These are phyloP conservation scores for Falciphora oryzae DNA, from an alignment of 2,329 filamentous ascomycete genomes.

Conservation along the genomic window DNA sequence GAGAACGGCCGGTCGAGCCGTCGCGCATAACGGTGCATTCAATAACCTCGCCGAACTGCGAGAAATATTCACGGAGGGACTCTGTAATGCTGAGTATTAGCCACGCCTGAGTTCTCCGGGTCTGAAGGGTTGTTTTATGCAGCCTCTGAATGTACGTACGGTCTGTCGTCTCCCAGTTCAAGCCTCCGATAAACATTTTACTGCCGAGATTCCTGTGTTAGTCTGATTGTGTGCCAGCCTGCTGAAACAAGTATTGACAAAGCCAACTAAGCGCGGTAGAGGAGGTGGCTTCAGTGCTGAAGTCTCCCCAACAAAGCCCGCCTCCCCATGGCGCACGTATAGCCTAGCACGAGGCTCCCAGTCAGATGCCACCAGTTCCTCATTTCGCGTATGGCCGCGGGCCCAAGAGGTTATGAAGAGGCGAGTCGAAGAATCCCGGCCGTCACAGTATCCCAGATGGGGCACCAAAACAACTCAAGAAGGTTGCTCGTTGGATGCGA, in stretches of 20 bases:
- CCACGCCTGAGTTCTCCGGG: background rate
- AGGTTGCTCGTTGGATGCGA: background rate
- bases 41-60: slow-evolving; percentile 92
- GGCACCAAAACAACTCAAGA: background rate
- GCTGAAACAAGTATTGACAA: background rate
- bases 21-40: slow-evolving; percentile 99
- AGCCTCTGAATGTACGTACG: slow-evolving; percentile 53
- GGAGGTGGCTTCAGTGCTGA: background rate
- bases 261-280: background rate
- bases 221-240: slow-evolving; percentile 7
- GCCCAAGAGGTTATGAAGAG: background rate
- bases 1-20: slow-evolving; percentile 83
- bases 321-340: background rate
- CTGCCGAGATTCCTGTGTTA: slow-evolving; percentile 43
- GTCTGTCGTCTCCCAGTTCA: slow-evolving; percentile 99
- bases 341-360: background rate
- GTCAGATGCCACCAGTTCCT: background rate
- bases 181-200: slow-evolving; percentile 98
- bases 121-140: background rate
- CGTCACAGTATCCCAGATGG: background rate
- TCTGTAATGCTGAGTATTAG: slow-evolving; percentile 46
- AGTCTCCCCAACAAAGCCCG: background rate
- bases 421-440: background rate
- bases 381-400: background rate
- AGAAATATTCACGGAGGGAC: slow-evolving; percentile 94